These are phyloP conservation scores for Ophiostoma tasmaniense DNA, from an alignment of 2,329 filamentous ascomycete genomes.

Conservation along the genomic window DNA sequence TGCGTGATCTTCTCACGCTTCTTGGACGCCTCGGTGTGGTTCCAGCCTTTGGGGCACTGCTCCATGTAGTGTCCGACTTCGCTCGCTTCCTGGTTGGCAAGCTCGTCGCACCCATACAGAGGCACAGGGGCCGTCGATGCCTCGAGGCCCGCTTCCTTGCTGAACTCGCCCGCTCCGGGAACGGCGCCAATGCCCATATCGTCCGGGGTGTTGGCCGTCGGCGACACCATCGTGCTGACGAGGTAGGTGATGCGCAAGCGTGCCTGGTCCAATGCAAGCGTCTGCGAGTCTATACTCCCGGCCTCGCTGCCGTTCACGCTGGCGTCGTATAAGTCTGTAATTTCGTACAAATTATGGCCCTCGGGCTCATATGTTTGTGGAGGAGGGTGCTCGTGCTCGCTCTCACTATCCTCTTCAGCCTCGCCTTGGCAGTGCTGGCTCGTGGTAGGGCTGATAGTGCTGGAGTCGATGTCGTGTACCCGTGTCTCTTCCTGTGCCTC, in stretches of 20 bases:
- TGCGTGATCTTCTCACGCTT: slow-evolving; percentile 25
- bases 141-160: neutral
- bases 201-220: slow-evolving; percentile 9
- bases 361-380: neutral
- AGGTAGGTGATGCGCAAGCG: slow-evolving; percentile 23
- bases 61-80: neutral
- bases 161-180: neutral
- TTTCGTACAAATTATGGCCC: neutral
- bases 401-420: neutral
- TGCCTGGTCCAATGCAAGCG: slow-evolving; percentile 25
- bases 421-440: neutral
- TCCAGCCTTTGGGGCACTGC: slow-evolving; percentile 17
- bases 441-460: neutral
- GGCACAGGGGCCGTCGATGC: neutral
- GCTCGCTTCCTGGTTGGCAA: neutral
- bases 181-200: neutral
- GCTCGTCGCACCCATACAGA: slow-evolving; percentile 7
- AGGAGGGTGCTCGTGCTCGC: neutral
- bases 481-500: neutral
- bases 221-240: slow-evolving; percentile 20
- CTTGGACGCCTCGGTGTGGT: slow-evolving; percentile 12
- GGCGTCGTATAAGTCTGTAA: neutral
- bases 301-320: neutral
- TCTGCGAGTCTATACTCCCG: slow-evolving; percentile 17
- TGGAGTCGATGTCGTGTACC: neutral